Percentiles rank a stretch among this genome's conserved stretches.
These are phyloP conservation scores for Wickerhamomyces mucosus DNA, from an alignment of 805 yeast species.

Conservation along the genomic window DNA sequence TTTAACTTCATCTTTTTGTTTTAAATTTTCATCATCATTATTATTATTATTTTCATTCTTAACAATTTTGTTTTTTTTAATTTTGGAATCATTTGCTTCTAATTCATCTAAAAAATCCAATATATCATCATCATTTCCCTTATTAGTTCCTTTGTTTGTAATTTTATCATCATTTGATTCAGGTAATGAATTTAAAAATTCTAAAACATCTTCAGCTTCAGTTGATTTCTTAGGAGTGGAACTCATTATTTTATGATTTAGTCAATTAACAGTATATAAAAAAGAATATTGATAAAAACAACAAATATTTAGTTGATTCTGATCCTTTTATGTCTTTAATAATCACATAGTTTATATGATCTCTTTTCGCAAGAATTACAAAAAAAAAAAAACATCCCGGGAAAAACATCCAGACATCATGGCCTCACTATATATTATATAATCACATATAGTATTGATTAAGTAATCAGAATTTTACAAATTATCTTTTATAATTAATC, in stretches of 20 bases:
- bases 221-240: constrained; percentile 25
- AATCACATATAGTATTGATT: too few species aligned
- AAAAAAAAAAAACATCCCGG: too few species aligned
- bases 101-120: constrained; percentile 51
- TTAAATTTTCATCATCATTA: constrained; percentile 14
- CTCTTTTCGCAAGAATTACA: too few species aligned
- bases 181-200: constrained; percentile 72
- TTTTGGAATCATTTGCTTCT: constrained; percentile 29
- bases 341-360: too few species aligned
- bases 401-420: too few species aligned
- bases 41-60: constrained; percentile 9
- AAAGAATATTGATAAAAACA: too few species aligned
- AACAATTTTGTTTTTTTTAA: constrained; percentile 10
- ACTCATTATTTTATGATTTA: constrained; percentile 9
- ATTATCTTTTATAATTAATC: too few species aligned
- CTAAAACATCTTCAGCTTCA: constrained; percentile 69
- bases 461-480: too few species aligned
- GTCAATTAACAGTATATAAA: too few species aligned
- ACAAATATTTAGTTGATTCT: too few species aligned
- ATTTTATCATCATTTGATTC: constrained; percentile 27
- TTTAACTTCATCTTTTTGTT: constrained; percentile 9
- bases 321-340: too few species aligned
- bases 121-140: constrained; percentile 27
- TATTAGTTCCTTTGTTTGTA: constrained; percentile 21
- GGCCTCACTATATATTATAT: too few species aligned